A percentile compares a stretch with the other conserved stretches of the same genome.
phyloP scores from a whole-genome alignment of 352 stramenopile species.

The Globisporangium solare region DNA sequence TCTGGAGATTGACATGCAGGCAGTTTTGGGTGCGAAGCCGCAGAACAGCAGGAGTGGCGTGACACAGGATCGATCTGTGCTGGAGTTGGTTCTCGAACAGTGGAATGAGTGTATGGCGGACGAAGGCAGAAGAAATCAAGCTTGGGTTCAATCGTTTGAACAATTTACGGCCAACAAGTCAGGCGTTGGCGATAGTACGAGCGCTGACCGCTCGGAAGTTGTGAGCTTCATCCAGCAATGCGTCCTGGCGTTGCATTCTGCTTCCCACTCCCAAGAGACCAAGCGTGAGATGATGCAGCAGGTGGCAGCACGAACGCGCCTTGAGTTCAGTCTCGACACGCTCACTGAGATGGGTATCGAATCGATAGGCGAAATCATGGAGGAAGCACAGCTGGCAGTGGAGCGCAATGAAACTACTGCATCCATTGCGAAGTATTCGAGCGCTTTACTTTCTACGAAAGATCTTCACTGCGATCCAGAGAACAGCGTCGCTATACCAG shows the following conservation, averaged over 20 bases:
- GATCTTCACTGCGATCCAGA: slow-evolving; percentile 5
- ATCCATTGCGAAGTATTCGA: slow-evolving; percentile 35
- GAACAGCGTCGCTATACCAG: slow-evolving; percentile 21
- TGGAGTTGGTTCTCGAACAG: slow-evolving; percentile 15
- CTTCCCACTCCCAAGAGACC: background rate
- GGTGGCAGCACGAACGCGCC: background rate
- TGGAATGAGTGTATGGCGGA: slow-evolving; percentile 9
- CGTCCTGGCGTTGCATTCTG: background rate
- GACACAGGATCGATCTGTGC: slow-evolving; percentile 1
- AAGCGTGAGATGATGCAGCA: slow-evolving; percentile 7
- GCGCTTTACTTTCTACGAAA: slow-evolving; percentile 16
- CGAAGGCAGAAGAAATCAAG: background rate
- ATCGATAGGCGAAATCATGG: slow-evolving; percentile 9
- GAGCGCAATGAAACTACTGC: slow-evolving; percentile 2
- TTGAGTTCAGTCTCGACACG: slow-evolving; percentile 12
- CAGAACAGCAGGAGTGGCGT: background rate
- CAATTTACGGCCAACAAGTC: background rate
- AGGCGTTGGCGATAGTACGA: background rate
- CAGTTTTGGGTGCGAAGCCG: background rate
- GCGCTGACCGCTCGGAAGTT: slow-evolving; percentile 4
- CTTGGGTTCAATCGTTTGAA: slow-evolving; percentile 9
- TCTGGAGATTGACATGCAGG: slow-evolving; percentile 24
- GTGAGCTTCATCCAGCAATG: slow-evolving; percentile 14
- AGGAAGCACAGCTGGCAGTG: slow-evolving; percentile 8
- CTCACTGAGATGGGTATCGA: slow-evolving; percentile 2